phyloP scores from a whole-genome alignment of 768 basidiomycete species.

The Leccinum arenicola region DNA sequence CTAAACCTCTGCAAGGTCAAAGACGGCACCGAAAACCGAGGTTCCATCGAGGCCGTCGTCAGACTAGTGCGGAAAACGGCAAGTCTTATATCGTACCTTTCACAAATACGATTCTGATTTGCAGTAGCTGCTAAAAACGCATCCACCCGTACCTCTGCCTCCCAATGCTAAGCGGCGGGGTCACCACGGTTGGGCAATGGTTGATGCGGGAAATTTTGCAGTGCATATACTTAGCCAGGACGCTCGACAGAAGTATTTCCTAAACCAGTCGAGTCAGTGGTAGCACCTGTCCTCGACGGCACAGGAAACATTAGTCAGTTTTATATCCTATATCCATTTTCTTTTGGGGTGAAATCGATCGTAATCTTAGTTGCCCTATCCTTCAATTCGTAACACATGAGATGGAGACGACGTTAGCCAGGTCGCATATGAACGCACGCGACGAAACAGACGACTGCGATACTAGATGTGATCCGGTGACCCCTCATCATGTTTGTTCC shows the following conservation, averaged over 20 bases:
- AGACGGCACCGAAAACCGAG: conserved; percentile 78
- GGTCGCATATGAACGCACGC: no score
- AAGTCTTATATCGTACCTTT: conserved; percentile 27
- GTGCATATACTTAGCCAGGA: conserved; percentile 71
- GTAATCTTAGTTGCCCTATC: no score
- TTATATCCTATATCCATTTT: no score
- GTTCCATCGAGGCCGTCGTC: conserved; percentile 73
- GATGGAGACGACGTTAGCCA: no score
- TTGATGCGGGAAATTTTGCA: conserved; percentile 79
- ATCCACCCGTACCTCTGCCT: conserved; percentile 60
- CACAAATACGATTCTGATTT: conserved; percentile 9
- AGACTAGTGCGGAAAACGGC: conserved; percentile 70
- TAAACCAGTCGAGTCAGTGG: conserved; percentile 27
- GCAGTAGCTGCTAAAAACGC: conserved; percentile 52
- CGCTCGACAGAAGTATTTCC: conserved; percentile 69
- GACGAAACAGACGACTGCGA: no score
- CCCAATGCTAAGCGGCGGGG: conserved; percentile 59
- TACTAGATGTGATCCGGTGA: no score
- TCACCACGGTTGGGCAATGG: conserved; percentile 78
- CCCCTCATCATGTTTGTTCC: no score
- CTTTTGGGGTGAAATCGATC: no score
- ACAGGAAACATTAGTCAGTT: no score
- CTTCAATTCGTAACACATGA: no score
- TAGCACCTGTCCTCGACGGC: conserved; percentile 5
- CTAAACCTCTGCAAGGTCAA: conserved; percentile 54